Evolutionary conservation across 306 rosid species (phyloP), one percentile per base, ranked within the genome.

Genomic region (Gynostemma pentaphyllum): DNA sequence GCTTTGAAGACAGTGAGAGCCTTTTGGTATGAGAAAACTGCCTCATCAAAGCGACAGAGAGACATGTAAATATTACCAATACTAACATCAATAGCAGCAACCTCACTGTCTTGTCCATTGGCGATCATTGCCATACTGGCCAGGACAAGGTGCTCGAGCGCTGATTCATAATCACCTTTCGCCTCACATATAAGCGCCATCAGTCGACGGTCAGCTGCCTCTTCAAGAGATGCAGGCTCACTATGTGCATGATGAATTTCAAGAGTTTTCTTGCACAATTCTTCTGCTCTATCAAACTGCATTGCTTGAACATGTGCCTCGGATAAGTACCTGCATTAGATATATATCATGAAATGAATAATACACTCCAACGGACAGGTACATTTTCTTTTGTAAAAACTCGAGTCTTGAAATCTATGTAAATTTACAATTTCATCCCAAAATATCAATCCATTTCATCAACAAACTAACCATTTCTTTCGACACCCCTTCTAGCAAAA

Each of bases 101-200:
- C 99, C 48, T 94, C 99, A 42, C 68, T 86, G 72, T 94, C 99
- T 53, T 82, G 97, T 27, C 81, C 94, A 62, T 94, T 94, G 4
- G 99, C 96, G 51, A 94, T 75, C 99, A 94, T 94, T 4, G 97
- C 94, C 99, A 94, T 94, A 69, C 97, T 88, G 36, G 99, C 99
- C 9, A 94, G 95, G 62, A 94, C 99, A 54, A 94, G 99, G 60
- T 94, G 95, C 79, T 94, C 99, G 19, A 94, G 83, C 5, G 97
- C 94, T 1, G 85, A 59, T 52, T 94, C 99, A 14, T 82, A 94
- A 30, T 94, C 94, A 54, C 97, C 94, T 65, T 88, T 94, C 0
- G 99, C 91, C 79, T 94, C 99, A 2, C 83, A 88, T 56, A 94
- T 75, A 30, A 94, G 88, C 4, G 97, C 99, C 88, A 88, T 86